Conservation (phyloP, 148 eudicot species). For the Oxyria digyna region DNA sequence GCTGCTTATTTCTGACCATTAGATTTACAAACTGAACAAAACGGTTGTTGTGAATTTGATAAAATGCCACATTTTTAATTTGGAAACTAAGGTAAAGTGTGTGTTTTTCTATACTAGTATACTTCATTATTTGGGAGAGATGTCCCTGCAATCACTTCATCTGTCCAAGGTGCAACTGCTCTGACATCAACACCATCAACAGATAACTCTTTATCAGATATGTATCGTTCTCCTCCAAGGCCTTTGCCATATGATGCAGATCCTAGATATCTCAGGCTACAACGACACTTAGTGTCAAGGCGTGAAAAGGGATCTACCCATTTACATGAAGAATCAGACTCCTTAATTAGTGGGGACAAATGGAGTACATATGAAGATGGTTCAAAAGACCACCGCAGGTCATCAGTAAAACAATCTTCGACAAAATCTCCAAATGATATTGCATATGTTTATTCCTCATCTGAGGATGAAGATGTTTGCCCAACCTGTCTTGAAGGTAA, state of each 20-base stretch:
- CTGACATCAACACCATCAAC: constrained; percentile 38
- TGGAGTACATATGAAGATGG: constrained; percentile 64
- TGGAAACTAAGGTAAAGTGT: background rate
- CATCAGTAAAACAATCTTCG: constrained; percentile 45
- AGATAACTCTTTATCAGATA: constrained; percentile 56
- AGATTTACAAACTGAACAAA: background rate
- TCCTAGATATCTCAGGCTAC: constrained; percentile 54
- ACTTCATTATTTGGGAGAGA: constrained; percentile 78
- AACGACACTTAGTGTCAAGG: constrained; percentile 62
- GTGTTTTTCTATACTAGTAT: constrained; percentile 33
- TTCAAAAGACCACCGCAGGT: constrained; percentile 45
- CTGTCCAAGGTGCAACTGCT: constrained; percentile 54
- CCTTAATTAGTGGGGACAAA: constrained; percentile 36
- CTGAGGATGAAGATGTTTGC: constrained; percentile 94
- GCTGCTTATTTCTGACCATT: background rate
- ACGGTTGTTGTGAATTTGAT: background rate
- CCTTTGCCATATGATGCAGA: constrained; percentile 88
- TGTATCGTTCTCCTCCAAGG: constrained; percentile 78
- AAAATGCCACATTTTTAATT: background rate
- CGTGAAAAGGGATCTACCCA: constrained; percentile 78
- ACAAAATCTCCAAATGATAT: constrained; percentile 33
- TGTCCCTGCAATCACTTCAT: constrained; percentile 49
- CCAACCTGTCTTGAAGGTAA: constrained; percentile 95
- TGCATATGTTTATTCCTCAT: constrained; percentile 56
- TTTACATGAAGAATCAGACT: constrained; percentile 59